These are phyloP conservation scores for Fraxinus anomala DNA, from an alignment of 257 asterid genomes.

Conservation along the genomic window DNA sequence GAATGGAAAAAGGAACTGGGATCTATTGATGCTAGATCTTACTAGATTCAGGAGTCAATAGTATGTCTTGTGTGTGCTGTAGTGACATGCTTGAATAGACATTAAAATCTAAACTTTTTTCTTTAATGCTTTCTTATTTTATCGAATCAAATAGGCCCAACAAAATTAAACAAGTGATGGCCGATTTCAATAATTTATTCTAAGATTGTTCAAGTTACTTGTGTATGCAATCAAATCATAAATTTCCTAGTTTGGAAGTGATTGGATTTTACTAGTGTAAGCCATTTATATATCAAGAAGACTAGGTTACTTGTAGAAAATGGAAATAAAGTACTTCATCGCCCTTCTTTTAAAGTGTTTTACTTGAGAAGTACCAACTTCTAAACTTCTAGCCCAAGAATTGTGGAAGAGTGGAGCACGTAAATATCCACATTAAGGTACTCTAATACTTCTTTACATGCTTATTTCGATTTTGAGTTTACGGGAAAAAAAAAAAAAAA, in stretches of 20 bases:
- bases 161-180: background rate
- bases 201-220: background rate
- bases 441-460: too few species aligned
- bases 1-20: too few species aligned
- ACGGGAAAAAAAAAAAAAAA: too few species aligned
- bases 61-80: background rate
- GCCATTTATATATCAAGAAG: background rate
- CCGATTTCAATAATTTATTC: constrained; percentile 4
- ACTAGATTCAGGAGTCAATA: background rate
- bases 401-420: too few species aligned
- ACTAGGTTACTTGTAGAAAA: background rate
- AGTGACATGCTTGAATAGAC: background rate
- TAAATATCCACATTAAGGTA: too few species aligned
- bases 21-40: too few species aligned
- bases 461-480: too few species aligned
- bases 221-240: background rate
- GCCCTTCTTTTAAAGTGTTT: too few species aligned
- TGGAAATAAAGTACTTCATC: background rate
- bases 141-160: background rate
- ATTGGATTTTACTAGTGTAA: background rate
- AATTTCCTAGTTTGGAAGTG: background rate
- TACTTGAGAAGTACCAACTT: background rate
- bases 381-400: background rate
- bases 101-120: too few species aligned
- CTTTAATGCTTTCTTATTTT: background rate